These are phyloP conservation scores for Pseudohalonectria lignicola DNA, from an alignment of 2,329 filamentous ascomycete genomes.

Conservation along the genomic window DNA sequence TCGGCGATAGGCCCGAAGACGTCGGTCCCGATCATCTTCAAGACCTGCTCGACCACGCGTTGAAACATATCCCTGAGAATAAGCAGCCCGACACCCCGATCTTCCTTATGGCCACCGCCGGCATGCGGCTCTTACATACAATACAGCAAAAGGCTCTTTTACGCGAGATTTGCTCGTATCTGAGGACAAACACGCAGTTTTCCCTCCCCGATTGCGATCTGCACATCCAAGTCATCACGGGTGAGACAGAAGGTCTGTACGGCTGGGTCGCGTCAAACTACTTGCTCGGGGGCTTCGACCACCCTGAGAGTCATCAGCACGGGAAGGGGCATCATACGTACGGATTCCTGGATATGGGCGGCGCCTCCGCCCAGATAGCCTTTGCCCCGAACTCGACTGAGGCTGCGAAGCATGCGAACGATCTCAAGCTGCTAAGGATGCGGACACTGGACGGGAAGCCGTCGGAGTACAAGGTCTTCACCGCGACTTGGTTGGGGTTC, in stretches of 20 bases:
- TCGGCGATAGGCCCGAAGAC: slow-evolving; percentile 62
- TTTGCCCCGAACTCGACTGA: slow-evolving; percentile 93
- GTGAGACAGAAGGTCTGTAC: slow-evolving; percentile 91
- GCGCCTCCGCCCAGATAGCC: slow-evolving; percentile 93
- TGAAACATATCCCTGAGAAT: slow-evolving; percentile 63
- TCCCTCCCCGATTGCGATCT: slow-evolving; percentile 78
- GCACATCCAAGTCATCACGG: slow-evolving; percentile 89
- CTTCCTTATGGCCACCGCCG: slow-evolving; percentile 91
- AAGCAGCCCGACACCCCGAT: slow-evolving; percentile 79
- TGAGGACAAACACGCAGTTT: slow-evolving; percentile 67
- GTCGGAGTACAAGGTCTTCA: slow-evolving; percentile 81
- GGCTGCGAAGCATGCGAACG: slow-evolving; percentile 76
- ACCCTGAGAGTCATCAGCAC: slow-evolving; percentile 61
- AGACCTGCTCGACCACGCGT: slow-evolving; percentile 69
- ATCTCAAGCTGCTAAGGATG: slow-evolving; percentile 77
- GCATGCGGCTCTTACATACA: slow-evolving; percentile 76
- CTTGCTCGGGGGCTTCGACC: slow-evolving; percentile 80
- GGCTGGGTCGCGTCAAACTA: slow-evolving; percentile 98
- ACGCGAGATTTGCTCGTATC: slow-evolving; percentile 70
- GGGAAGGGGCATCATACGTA: slow-evolving; percentile 89
- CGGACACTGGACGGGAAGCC: slow-evolving; percentile 69
- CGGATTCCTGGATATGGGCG: slow-evolving; percentile 96
- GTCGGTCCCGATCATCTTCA: slow-evolving; percentile 78
- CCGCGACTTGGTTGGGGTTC: slow-evolving; percentile 93
- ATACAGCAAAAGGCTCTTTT: slow-evolving; percentile 63